A percentile compares a stretch with the other conserved stretches of the same genome.
These are phyloP conservation scores for Calocera viscosa DNA, from an alignment of 768 basidiomycete species.

Conservation along the genomic window DNA sequence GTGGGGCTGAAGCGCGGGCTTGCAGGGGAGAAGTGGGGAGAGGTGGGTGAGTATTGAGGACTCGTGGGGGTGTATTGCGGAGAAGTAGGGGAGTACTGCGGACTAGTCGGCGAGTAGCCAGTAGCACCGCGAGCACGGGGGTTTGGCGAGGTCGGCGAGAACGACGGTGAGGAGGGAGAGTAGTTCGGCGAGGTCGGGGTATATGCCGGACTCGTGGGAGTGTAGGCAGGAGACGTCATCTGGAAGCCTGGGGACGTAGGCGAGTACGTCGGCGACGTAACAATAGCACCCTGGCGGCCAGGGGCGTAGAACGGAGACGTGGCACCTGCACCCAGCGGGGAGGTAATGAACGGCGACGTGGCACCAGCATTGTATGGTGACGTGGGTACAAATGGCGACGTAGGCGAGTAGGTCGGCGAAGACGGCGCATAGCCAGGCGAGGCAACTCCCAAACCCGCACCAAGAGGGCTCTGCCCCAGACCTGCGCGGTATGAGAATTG, in stretches of 20 bases:
- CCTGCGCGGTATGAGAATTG: constrained; percentile 55
- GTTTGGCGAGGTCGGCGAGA: constrained; percentile 71
- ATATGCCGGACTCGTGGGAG: constrained; percentile 26
- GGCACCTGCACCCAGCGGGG: constrained; percentile 33
- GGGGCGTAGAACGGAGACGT: constrained; percentile 73
- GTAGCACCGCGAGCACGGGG: constrained; percentile 29
- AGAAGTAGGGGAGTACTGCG: constrained; percentile 81
- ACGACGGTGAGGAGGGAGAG: constrained; percentile 60
- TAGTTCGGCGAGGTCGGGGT: constrained; percentile 20
- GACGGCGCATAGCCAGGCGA: constrained; percentile 89
- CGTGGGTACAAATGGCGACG: constrained; percentile 70
- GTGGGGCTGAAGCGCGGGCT: constrained; percentile 15
- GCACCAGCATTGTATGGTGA: constrained; percentile 48
- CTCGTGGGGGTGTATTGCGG: constrained; percentile 82
- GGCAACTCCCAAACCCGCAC: constrained; percentile 58
- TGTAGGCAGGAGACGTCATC: constrained; percentile 25
- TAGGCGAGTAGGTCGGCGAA: constrained; percentile 82
- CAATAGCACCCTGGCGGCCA: constrained; percentile 34
- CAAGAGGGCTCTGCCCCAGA: constrained; percentile 75
- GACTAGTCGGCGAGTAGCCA: constrained; percentile 37
- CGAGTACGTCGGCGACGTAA: constrained; percentile 26
- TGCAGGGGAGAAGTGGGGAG: constrained; percentile 13
- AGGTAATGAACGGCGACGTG: constrained; percentile 18
- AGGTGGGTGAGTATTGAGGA: constrained; percentile 46
- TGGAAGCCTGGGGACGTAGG: constrained; percentile 29